phyloP scores from a whole-genome alignment of 345 rosid genomes.

The Rhodomyrtus tomentosa region DNA sequence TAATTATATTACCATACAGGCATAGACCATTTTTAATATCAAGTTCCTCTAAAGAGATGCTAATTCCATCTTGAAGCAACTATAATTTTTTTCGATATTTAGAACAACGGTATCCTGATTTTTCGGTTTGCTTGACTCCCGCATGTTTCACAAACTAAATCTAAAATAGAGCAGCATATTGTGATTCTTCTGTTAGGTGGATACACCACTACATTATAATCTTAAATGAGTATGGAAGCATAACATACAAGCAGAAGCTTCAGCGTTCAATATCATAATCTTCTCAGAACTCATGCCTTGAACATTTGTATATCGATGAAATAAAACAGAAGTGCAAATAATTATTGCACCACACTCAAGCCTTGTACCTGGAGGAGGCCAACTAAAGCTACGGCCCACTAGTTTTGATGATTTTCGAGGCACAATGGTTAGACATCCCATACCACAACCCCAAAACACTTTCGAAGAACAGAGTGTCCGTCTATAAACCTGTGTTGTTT shows the following conservation, averaged over 20 bases:
- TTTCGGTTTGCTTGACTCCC: neutral
- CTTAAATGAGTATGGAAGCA: neutral
- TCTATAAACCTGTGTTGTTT: neutral
- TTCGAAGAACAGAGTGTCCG: neutral
- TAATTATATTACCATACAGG: neutral
- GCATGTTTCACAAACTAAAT: neutral
- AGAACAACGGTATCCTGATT: no score
- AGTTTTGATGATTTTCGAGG: neutral
- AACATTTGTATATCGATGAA: neutral
- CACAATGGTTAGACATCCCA: neutral
- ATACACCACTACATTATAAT: neutral
- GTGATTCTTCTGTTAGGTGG: neutral
- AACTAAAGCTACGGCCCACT: neutral
- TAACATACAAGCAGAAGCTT: neutral
- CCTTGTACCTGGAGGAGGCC: neutral
- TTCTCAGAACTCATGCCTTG: neutral
- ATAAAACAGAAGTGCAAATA: neutral
- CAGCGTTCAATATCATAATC: neutral
- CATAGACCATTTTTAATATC: neutral
- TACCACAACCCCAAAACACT: neutral
- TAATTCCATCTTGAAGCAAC: neutral
- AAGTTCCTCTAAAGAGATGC: neutral
- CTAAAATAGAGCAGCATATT: neutral
- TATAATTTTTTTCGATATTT: neutral
- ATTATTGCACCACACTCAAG: neutral